Evolutionary conservation across 345 rosid species (phyloP).

Genomic region (Microcos paniculata): DNA sequence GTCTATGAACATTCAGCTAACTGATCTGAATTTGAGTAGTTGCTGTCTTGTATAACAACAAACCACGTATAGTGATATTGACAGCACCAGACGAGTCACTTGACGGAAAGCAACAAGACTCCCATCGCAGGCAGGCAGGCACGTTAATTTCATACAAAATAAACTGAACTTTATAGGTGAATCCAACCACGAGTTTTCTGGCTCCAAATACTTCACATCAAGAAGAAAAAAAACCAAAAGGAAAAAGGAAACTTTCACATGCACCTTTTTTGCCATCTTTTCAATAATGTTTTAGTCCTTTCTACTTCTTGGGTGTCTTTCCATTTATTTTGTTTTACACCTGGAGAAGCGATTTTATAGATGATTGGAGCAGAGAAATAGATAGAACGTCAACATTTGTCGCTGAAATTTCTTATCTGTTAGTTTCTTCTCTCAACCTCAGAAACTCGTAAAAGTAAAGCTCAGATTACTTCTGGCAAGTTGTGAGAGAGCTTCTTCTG

Average conservation of each 20-base stretch:
- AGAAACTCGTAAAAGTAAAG: too few species aligned
- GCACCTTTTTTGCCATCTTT: neutral
- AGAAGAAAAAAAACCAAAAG: too few species aligned
- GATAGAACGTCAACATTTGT: neutral
- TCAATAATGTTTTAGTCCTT: neutral
- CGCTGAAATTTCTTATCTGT: neutral
- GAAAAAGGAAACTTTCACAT: neutral
- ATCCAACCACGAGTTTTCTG: neutral
- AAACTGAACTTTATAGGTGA: neutral
- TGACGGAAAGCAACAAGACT: neutral
- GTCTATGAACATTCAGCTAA: neutral
- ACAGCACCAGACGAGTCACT: neutral
- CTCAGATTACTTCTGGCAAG: too few species aligned
- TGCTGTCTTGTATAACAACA: neutral
- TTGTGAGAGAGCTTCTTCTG: too few species aligned
- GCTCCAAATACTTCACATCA: neutral
- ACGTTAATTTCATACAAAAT: neutral
- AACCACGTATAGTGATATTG: neutral
- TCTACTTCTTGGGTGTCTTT: neutral
- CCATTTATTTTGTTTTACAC: neutral
- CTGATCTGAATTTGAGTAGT: neutral
- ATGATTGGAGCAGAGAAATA: neutral
- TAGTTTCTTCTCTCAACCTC: too few species aligned
- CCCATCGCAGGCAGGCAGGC: neutral
- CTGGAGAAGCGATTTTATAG: neutral